These are phyloP conservation scores for Chytridiales sp. DNA, from an alignment of 371 early-diverging fungal genomes.

Conservation along the genomic window DNA sequence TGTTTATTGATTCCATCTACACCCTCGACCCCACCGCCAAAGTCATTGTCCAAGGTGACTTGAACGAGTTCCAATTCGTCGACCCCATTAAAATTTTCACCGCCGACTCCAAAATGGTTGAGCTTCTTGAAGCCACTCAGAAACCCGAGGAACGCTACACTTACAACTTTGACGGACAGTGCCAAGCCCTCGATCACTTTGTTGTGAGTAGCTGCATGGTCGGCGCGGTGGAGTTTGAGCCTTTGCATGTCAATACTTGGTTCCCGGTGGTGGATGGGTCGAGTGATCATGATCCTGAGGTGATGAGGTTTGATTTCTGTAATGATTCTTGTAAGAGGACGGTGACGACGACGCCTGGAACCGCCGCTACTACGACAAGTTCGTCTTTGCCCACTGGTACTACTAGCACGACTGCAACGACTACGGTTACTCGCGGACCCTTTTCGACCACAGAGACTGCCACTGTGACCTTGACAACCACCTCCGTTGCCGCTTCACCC, in stretches of 20 bases:
- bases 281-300: slow-evolving; percentile 21
- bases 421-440: background rate
- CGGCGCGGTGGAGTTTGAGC: background rate
- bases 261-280: slow-evolving; percentile 9
- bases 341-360: background rate
- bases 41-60: slow-evolving; percentile 18
- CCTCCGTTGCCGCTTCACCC: background rate
- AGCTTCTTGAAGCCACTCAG: slow-evolving; percentile 9
- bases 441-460: background rate
- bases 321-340: background rate
- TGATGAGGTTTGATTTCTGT: slow-evolving; percentile 8
- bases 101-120: background rate
- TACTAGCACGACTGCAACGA: background rate
- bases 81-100: slow-evolving; percentile 6
- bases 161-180: slow-evolving; percentile 24
- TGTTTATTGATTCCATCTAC: slow-evolving; percentile 1
- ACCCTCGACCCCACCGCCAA: slow-evolving; percentile 17
- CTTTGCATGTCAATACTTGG: slow-evolving; percentile 26
- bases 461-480: slow-evolving; percentile 5
- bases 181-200: slow-evolving; percentile 24
- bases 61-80: slow-evolving; percentile 23
- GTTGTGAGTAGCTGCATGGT: slow-evolving; percentile 1
- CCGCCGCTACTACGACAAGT: slow-evolving; percentile 1
- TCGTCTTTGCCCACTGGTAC: background rate
- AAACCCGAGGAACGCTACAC: slow-evolving; percentile 16